Base-by-base conservation (phyloP, 1,284 basidiomycete genomes). In the Austroboletus niveus region DNA sequence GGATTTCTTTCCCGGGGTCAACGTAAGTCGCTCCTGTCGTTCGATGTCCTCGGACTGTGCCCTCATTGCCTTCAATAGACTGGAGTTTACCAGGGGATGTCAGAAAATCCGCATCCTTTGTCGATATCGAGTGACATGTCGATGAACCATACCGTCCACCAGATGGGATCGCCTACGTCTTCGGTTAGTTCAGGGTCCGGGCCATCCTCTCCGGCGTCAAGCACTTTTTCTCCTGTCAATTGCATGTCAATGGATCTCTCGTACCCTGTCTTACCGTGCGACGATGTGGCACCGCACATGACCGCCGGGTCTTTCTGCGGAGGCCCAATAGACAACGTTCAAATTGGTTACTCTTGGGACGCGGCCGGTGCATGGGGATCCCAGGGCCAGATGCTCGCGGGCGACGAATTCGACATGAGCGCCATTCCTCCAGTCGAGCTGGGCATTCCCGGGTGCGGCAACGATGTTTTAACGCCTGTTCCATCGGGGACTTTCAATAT, bases 361-460 rank as follows among this genome's bases (percentile, higher is more conserved):
- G 48, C 60, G 9, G 57, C 61, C 29, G 51, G 58, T 14, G 49
- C 62, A 35, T 68, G 69, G 62, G 75, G 72, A 60, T 63, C 48
- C 32, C 68, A 69, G 32, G 44, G 51, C 14, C 69, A 71, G 36
- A 59, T 70, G 52, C 64, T 79, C 52, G 68, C 67, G 42, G 70
- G 67, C 38, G 77, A 77, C 57, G 75, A 79, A 65, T 78, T 79
- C 63, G 76, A 76, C 60, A 62, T 79, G 55, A 59, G 47, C 48
- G 61, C 72, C 30, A 78, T 78, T 54, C 76, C 75, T 39, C 75
- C 77, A 0, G 71, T 79, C 62, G 73, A 78, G 52, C 62, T 78
- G 44, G 75, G 75, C 24, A 57, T 75, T 31, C 65, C 70, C 38
- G 65, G 60, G 5, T 69, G 68, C 15, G 62, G 63, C 34, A 55